These are phyloP conservation scores for Leishmania martiniquensis DNA, from an alignment of 208 protist genomes.

Conservation along the genomic window DNA sequence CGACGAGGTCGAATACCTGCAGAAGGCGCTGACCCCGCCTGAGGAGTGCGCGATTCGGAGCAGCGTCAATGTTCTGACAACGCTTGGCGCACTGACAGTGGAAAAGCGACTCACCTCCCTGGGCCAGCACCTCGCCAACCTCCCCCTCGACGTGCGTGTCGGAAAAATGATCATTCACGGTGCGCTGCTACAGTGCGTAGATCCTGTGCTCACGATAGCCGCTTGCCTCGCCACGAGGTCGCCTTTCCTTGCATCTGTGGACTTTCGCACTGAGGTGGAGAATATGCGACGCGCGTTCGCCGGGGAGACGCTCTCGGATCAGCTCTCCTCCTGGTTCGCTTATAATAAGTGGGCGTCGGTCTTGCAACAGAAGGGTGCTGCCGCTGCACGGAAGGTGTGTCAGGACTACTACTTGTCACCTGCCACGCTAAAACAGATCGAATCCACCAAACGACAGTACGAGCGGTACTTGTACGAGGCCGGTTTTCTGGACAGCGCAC, in stretches of 20 bases:
- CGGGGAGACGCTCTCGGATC: conserved; percentile 82
- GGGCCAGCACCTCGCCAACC: conserved; percentile 89
- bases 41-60: conserved; percentile 82
- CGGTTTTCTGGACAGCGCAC: conserved; percentile 80
- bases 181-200: conserved; percentile 94
- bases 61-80: conserved; percentile 85
- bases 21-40: conserved; percentile 85
- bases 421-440: conserved; percentile 85
- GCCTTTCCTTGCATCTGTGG: conserved; percentile 92
- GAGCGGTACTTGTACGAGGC: conserved; percentile 90
- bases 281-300: conserved; percentile 74
- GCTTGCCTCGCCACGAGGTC: conserved; percentile 86
- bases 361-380: conserved; percentile 45
- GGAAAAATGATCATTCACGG: conserved; percentile 97
- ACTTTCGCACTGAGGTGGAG: conserved; percentile 90
- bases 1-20: conserved; percentile 90
- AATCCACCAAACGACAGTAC: conserved; percentile 93
- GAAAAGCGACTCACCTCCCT: conserved; percentile 92
- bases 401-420: conserved; percentile 82
- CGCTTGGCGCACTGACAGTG: conserved; percentile 82
- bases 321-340: conserved; percentile 88
- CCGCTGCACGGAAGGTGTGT: conserved; percentile 73
- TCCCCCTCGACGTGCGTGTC: conserved; percentile 91
- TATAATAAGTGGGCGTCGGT: conserved; percentile 80
- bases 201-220: conserved; percentile 96